phyloP scores from a whole-genome alignment of 225 moss, liverwort and hornwort genomes.

The Physcomitrellopsis africana region DNA sequence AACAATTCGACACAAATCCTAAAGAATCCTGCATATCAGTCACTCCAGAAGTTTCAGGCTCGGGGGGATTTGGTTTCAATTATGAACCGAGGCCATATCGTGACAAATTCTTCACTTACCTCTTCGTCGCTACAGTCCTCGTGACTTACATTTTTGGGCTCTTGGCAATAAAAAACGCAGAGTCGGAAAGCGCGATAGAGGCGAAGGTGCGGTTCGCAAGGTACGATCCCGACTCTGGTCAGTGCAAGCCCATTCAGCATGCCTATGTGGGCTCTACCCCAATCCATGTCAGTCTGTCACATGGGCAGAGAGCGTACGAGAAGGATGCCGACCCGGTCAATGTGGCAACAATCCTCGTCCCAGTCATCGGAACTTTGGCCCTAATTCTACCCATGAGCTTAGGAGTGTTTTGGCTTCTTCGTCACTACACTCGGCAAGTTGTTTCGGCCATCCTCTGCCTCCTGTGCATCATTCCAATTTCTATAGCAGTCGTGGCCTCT shows the following conservation, averaged over 20 bases:
- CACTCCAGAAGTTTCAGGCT: neutral
- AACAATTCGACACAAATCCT: neutral
- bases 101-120: constrained; percentile 34
- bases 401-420: constrained; percentile 37
- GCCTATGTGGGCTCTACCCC: constrained; percentile 45
- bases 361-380: constrained; percentile 24
- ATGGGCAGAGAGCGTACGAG: constrained; percentile 24
- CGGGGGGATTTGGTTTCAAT: constrained; percentile 28
- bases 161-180: constrained; percentile 31
- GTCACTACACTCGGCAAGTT: constrained; percentile 37
- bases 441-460: constrained; percentile 32
- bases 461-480: constrained; percentile 21
- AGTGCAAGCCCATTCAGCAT: constrained; percentile 48
- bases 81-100: constrained; percentile 32
- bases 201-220: constrained; percentile 25
- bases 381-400: constrained; percentile 28
- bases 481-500: constrained; percentile 3
- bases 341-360: constrained; percentile 1
- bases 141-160: constrained; percentile 43
- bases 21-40: constrained; percentile 21
- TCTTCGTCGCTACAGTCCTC: constrained; percentile 34
- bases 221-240: constrained; percentile 42
- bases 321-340: too few species aligned
- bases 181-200: neutral
- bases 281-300: constrained; percentile 34